Evolutionary conservation across 1,284 basidiomycete genomes (phyloP).

Genomic region (Leccinum subatratum): DNA sequence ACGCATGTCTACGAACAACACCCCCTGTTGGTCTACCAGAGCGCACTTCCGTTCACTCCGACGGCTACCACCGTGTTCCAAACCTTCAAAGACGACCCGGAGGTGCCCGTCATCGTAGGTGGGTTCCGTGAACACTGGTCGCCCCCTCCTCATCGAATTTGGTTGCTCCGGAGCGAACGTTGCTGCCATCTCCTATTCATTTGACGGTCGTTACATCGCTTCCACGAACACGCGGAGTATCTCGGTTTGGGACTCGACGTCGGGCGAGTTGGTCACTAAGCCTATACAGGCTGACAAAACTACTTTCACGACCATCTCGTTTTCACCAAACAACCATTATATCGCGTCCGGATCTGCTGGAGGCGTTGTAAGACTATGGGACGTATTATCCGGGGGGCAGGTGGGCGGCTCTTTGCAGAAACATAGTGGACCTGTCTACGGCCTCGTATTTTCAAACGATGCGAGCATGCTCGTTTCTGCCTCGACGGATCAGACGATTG

Average conservation of each 20-base stretch:
- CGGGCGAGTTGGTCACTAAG: constrained; percentile 27
- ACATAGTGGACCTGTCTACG: constrained; percentile 25
- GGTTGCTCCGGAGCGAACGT: constrained; percentile 17
- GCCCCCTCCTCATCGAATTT: constrained; percentile 31
- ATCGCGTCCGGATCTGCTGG: constrained; percentile 27
- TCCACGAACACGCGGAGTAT: constrained; percentile 24
- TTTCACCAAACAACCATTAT: constrained; percentile 28
- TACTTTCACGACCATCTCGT: constrained; percentile 18
- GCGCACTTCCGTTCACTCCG: constrained; percentile 33
- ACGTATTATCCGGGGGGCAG: constrained; percentile 25
- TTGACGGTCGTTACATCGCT: constrained; percentile 30
- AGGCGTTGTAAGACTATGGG: constrained; percentile 26
- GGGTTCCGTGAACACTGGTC: constrained; percentile 33
- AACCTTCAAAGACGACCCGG: constrained; percentile 26
- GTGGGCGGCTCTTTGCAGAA: constrained; percentile 14
- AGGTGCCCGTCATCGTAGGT: constrained; percentile 24
- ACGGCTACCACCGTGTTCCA: constrained; percentile 24
- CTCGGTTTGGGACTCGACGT: constrained; percentile 29
- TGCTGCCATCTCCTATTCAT: constrained; percentile 22
- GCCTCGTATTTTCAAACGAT: constrained; percentile 29
- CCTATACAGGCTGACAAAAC: constrained; percentile 13
- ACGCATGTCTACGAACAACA: constrained; percentile 32
- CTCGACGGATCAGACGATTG: constrained; percentile 28
- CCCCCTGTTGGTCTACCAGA: constrained; percentile 33
- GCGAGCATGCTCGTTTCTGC: constrained; percentile 26